Evolutionary conservation across 2,329 filamentous ascomycete species (phyloP), one percentile per base, ranked within the genome.

Genomic region (Colletotrichum godetiae): DNA sequence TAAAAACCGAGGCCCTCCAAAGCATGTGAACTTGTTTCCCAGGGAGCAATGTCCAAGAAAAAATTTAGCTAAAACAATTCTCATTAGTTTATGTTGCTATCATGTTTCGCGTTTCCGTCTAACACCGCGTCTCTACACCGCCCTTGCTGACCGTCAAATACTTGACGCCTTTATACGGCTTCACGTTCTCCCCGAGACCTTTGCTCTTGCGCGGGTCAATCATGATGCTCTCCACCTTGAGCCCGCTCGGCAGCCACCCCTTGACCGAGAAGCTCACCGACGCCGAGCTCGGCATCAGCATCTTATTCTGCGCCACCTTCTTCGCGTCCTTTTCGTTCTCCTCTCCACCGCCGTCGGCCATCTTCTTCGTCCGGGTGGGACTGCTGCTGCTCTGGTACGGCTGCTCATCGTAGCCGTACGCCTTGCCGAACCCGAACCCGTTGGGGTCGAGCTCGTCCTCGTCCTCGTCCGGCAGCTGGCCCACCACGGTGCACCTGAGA

Each of bases 141-240:
- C 88, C 88, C 75, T 90, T 90, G 78, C 91, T 92, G 61, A 92
- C 86, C 19, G 95, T 98, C 78, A 99, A 82, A 83, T 99, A 99
- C 84, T 99, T 99, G 76, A 99, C 97, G 1, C 97, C 97, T 84
- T 98, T 99, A 84, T 98, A 98, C 29, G 97, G 97, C 84, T 95
- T 97, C 52, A 98, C 91, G 2, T 93, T 91, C 76, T 97, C 95
- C 0, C 95, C 95, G 58, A 99, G 79, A 0, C 97, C 97, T 70
- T 92, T 90, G 82, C 94, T 97, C 84, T 92, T 95, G 81, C 94
- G 92, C n/a, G 90, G 86, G 80, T 95, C 88, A 77, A 95, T 82
- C 79, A 91, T 79, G 79, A 95, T 89, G 82, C 90, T 92, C 76
- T 93, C 91, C 35, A 93, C 88, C 80, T 88, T 92, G 61, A 93